Conservation (phyloP, 2,329 filamentous ascomycete genomes). For the Monosporascus cannonballus region DNA sequence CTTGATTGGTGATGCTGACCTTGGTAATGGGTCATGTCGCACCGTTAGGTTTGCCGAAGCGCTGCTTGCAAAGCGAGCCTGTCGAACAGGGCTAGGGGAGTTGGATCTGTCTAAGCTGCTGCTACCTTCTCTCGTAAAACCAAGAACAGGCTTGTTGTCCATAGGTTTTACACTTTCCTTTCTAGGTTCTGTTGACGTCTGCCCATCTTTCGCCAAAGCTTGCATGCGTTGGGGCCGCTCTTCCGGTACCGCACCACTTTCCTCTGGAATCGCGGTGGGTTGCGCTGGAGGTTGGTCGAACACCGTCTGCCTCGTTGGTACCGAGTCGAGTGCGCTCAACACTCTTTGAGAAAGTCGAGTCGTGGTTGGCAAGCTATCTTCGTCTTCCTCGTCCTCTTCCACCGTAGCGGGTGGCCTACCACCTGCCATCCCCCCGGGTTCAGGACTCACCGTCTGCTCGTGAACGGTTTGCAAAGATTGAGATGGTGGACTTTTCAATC, state of each 20-base stretch:
- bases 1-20: constrained; percentile 71
- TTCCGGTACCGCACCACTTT: constrained; percentile 3
- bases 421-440: not conserved
- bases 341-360: constrained; percentile 14
- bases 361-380: constrained; percentile 8
- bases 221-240: not conserved
- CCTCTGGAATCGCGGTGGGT: constrained; percentile 4
- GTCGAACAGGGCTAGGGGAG: constrained; percentile 59
- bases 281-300: constrained; percentile 11
- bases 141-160: constrained; percentile 18
- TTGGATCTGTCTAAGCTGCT: constrained; percentile 27
- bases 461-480: not conserved
- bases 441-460: not conserved
- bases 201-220: not conserved
- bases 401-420: constrained; percentile 38
- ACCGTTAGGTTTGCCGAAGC: constrained; percentile 46
- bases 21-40: constrained; percentile 62
- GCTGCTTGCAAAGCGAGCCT: constrained; percentile 59
- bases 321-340: constrained; percentile 28
- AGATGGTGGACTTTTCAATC: constrained; percentile 1
- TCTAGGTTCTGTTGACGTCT: constrained; percentile 6
- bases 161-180: constrained; percentile 7
- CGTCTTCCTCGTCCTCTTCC: constrained; percentile 40
- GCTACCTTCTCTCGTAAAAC: constrained; percentile 13
- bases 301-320: constrained; percentile 26